These are phyloP conservation scores for Pleurotus giganteus DNA, from an alignment of 768 basidiomycete species.

Conservation along the genomic window DNA sequence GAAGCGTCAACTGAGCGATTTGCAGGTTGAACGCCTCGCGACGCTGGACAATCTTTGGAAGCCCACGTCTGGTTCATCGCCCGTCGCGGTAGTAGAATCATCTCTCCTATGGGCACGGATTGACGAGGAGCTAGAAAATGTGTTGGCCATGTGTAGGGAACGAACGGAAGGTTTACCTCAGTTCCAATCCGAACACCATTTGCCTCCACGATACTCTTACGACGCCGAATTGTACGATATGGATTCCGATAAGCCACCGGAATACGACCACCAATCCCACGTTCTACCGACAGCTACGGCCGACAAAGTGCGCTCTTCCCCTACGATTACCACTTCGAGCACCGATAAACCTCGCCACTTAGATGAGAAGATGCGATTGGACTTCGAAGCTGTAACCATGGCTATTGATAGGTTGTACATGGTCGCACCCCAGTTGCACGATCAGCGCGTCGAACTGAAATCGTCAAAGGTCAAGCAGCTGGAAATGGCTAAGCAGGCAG, in stretches of 20 bases:
- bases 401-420: conserved; percentile 89
- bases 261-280: conserved; percentile 45
- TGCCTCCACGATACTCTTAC: conserved; percentile 44
- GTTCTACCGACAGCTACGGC: conserved; percentile 36
- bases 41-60: conserved; percentile 34
- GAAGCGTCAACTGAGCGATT: conserved; percentile 63
- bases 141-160: conserved; percentile 65
- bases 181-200: conserved; percentile 27
- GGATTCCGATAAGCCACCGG: conserved; percentile 45
- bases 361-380: conserved; percentile 82
- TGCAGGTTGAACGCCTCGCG: conserved; percentile 58
- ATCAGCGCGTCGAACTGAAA: conserved; percentile 92
- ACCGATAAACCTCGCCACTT: conserved; percentile 5
- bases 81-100: conserved; percentile 51
- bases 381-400: conserved; percentile 80
- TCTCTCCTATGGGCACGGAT: conserved; percentile 74
- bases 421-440: conserved; percentile 83
- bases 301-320: conserved; percentile 19
- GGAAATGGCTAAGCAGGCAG: conserved; percentile 61
- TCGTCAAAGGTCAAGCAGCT: conserved; percentile 67
- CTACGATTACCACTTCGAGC: conserved; percentile 19
- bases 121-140: conserved; percentile 69
- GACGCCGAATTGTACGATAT: conserved; percentile 30
- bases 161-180: conserved; percentile 40
- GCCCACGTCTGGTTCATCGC: conserved; percentile 32